A percentile compares a stretch with the other conserved stretches of the same genome.
phyloP scores from a whole-genome alignment of 352 stramenopile genomes.

The Pythium dissotocum region DNA sequence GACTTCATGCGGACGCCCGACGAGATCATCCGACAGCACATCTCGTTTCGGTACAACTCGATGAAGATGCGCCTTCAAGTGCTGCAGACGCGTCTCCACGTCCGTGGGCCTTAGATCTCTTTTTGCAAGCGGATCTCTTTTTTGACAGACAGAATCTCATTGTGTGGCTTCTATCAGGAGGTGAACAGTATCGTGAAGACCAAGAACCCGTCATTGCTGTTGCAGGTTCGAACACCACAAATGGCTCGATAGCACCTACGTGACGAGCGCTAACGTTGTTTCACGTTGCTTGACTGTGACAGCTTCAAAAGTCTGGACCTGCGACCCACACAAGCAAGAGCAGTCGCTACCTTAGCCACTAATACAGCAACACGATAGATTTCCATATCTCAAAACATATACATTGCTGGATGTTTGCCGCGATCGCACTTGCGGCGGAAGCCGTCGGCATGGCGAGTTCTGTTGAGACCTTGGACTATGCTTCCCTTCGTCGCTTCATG shows the following conservation, averaged over 20 bases:
- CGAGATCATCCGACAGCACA: slow-evolving; percentile 91
- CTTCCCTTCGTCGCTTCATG: slow-evolving; percentile 64
- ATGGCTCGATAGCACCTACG: background rate
- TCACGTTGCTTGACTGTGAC: background rate
- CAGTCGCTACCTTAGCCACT: slow-evolving; percentile 64
- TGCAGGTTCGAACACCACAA: slow-evolving; percentile 66
- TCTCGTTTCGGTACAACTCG: slow-evolving; percentile 93
- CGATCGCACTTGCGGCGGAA: background rate
- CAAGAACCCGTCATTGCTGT: slow-evolving; percentile 92
- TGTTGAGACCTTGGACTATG: slow-evolving; percentile 23
- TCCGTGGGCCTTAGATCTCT: slow-evolving; percentile 26
- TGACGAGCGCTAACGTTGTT: background rate
- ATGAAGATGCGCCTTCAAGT: slow-evolving; percentile 92
- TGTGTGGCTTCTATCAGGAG: slow-evolving; percentile 47
- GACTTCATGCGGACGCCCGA: slow-evolving; percentile 90
- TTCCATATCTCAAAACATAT: background rate
- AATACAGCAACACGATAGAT: slow-evolving; percentile 3
- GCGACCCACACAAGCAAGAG: slow-evolving; percentile 42
- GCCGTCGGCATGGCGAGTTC: background rate
- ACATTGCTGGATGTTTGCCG: background rate
- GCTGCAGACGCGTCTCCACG: slow-evolving; percentile 89
- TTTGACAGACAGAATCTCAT: background rate
- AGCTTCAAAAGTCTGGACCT: slow-evolving; percentile 69
- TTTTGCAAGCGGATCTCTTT: background rate
- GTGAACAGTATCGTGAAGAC: slow-evolving; percentile 95